Evolutionary conservation across 768 basidiomycete species (phyloP).

Genomic region (Pleurotus sapidus): DNA sequence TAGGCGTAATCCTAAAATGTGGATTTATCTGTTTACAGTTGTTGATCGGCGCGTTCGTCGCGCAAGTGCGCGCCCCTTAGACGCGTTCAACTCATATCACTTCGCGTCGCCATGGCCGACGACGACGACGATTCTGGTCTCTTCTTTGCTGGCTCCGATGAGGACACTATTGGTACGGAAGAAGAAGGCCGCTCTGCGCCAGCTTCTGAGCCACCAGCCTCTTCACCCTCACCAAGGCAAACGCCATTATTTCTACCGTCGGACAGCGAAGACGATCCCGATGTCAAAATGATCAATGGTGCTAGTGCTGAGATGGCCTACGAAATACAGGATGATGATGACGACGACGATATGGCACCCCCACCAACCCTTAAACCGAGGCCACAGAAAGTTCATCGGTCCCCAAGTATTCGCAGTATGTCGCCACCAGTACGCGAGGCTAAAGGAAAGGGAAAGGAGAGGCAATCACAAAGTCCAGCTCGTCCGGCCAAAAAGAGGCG

Average conservation of each 20-base stretch:
- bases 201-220: slow-evolving; percentile 7
- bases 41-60: slow-evolving; percentile 35
- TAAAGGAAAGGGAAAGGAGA: not conserved
- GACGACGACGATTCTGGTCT: slow-evolving; percentile 30
- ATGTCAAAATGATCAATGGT: not conserved
- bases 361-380: slow-evolving; percentile 23
- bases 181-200: slow-evolving; percentile 15
- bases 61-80: slow-evolving; percentile 14
- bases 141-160: slow-evolving; percentile 64
- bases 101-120: slow-evolving; percentile 21
- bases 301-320: not conserved
- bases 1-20: slow-evolving; percentile 19
- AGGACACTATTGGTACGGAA: slow-evolving; percentile 31
- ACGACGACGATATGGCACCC: slow-evolving; percentile 20
- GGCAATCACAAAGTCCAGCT: slow-evolving; percentile 9
- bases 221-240: slow-evolving; percentile 13
- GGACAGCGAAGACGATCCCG: slow-evolving; percentile 28
- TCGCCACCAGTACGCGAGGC: slow-evolving; percentile 23
- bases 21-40: slow-evolving; percentile 30
- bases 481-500: slow-evolving; percentile 55
- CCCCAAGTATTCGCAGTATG: slow-evolving; percentile 37
- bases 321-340: slow-evolving; percentile 5
- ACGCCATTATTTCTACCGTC: slow-evolving; percentile 30
- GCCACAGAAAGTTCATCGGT: slow-evolving; percentile 21
- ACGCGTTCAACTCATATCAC: slow-evolving; percentile 18